These are phyloP conservation scores for Parsonsia alboflavescens DNA, from an alignment of 257 asterid species.

Conservation along the genomic window DNA sequence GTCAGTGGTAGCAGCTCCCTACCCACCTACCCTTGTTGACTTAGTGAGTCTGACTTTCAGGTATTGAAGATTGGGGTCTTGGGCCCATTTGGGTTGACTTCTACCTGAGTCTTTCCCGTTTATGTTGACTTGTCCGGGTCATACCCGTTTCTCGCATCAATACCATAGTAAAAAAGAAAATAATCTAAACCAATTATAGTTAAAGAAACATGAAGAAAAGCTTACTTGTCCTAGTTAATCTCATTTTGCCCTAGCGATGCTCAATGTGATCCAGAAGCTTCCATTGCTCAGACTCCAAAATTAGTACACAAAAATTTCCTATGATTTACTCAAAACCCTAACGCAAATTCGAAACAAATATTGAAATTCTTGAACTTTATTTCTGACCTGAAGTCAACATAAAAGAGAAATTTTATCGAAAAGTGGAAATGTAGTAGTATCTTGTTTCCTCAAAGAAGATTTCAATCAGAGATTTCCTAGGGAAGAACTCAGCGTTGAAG, in stretches of 20 bases:
- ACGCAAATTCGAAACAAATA: conserved; percentile 5
- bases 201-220: conserved; percentile 7
- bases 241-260: conserved; percentile 51
- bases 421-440: not conserved
- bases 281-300: conserved; percentile 32
- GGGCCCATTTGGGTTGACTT: too few relatives aligned
- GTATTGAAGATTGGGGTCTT: too few relatives aligned
- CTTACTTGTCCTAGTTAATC: conserved; percentile 89
- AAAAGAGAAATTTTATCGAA: not conserved
- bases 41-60: too few relatives aligned
- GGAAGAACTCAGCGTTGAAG: not conserved
- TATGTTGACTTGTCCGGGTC: too few relatives aligned
- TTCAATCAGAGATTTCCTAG: not conserved
- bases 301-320: not conserved
- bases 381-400: not conserved
- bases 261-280: conserved; percentile 35
- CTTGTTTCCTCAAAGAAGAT: not conserved
- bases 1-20: too few relatives aligned
- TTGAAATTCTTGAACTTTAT: not conserved
- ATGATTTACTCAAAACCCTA: conserved; percentile 20
- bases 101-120: too few relatives aligned
- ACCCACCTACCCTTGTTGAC: too few relatives aligned
- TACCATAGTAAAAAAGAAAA: not conserved
- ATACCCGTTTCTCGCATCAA: too few relatives aligned
- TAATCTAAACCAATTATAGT: not conserved